Base-by-base conservation (phyloP, 768 basidiomycete species). In the Mrakia gelida region DNA sequence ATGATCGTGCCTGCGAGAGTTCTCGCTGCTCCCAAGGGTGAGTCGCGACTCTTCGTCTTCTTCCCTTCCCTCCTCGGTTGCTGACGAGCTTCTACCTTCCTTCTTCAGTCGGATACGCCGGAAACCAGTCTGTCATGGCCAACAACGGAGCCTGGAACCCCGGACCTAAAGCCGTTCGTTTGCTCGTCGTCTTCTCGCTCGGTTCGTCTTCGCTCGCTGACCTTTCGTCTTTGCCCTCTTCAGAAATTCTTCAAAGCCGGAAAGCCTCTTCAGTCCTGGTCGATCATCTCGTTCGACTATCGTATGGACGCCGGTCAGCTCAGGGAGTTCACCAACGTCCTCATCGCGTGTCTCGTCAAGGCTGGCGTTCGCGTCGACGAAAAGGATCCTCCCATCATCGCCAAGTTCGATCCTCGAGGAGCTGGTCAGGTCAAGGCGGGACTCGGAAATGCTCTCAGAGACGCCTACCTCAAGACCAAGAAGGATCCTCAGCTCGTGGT, bases 401-500 rank as follows among this genome's bases (percentile, higher is more conserved):
- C 32, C 18, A 32, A 23, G 49, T 52, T 52, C 54, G 54, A 71
- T 54, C 49, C 54, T 5, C 67, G 54, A 23, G 41, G 71, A 21
- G 52, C 34, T 0, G 52, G 34, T 8, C 71, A 76, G 10, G 56
- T 76, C 75, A 61, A 71, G 38, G 68, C 10, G 3, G 38, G 43
- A 2, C 45, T 76, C 16, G 6, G n/a, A 10, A 5, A 18, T 7
- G 70, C 68, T 30, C 65, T 65, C 32, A 26, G 38, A 4, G 75
- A 32, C 0, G 75, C 75, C 28, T 38, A 41, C 43, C 15, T 28
- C 15, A 23, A 52, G 74, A 65, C 23, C 5, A 38, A 41, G 65
- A 76, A 67, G 75, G 63, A 73, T 16, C 77, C 77, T 9, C 77
- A 78, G 77, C 71, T 78, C 11, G 43, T 78, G 26, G 21, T 78